Evolutionary conservation across 805 yeast species (phyloP).

Genomic region (Sugiyamaella floridensis): DNA sequence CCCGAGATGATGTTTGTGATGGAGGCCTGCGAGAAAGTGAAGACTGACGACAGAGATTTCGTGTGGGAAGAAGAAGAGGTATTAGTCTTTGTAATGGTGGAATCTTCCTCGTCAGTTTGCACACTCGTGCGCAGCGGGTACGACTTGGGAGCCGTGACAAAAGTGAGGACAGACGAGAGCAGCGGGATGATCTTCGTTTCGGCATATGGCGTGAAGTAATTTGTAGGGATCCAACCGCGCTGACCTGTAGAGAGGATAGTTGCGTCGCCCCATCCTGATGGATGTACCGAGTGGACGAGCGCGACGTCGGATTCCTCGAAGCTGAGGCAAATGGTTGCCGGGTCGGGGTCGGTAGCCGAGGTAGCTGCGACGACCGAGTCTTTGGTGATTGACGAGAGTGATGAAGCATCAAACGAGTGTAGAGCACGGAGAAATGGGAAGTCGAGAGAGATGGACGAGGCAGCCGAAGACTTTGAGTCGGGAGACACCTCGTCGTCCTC

Average conservation of each 20-base stretch:
- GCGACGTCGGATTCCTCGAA: constrained; percentile 33
- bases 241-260: constrained; percentile 30
- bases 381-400: constrained; percentile 17
- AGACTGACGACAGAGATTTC: constrained; percentile 5
- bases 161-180: constrained; percentile 31
- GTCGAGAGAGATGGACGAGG: constrained; percentile 8
- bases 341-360: constrained; percentile 23
- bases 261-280: constrained; percentile 41
- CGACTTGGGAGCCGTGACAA: constrained; percentile 30
- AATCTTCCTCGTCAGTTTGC: not conserved
- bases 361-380: constrained; percentile 17
- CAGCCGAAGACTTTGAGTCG: not conserved
- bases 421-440: constrained; percentile 32
- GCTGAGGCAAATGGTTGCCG: constrained; percentile 28
- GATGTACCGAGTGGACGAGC: constrained; percentile 33
- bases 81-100: not conserved
- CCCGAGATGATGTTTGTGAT: constrained; percentile 34
- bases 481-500: not conserved
- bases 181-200: constrained; percentile 33
- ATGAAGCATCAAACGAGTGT: constrained; percentile 29
- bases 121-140: constrained; percentile 13
- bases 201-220: constrained; percentile 33
- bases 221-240: constrained; percentile 40
- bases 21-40: constrained; percentile 31
- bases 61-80: not conserved